These are phyloP conservation scores for Mycena rebaudengoi DNA, from an alignment of 768 basidiomycete species.

Conservation along the genomic window DNA sequence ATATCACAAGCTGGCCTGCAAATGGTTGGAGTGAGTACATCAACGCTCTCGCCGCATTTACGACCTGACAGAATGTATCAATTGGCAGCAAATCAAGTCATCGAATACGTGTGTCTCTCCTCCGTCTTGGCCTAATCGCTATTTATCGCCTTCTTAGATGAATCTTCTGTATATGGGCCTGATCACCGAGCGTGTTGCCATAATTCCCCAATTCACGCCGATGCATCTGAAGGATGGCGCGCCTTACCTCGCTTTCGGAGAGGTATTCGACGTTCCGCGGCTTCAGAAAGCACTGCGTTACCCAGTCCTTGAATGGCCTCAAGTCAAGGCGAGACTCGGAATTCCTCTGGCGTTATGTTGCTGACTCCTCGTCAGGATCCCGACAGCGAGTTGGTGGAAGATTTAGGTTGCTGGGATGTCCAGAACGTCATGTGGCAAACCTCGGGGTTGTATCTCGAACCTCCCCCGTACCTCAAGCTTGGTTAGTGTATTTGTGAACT, in stretches of 20 bases:
- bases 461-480: constrained; percentile 6
- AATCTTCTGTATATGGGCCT: neutral
- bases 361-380: neutral
- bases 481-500: constrained; percentile 31
- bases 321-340: too few relatives aligned
- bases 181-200: neutral
- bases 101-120: neutral
- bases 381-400: neutral
- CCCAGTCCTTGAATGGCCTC: neutral
- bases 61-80: neutral
- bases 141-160: neutral
- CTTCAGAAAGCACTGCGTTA: neutral
- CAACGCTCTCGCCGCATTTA: neutral
- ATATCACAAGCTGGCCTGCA: constrained; percentile 3
- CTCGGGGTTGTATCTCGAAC: neutral
- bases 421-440: neutral
- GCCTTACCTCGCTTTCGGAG: neutral
- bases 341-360: too few relatives aligned
- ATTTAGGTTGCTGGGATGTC: neutral
- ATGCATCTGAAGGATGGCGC: neutral
- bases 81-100: constrained; percentile 1
- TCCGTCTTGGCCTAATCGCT: neutral
- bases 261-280: neutral
- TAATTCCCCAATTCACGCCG: neutral
- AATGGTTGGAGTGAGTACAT: neutral